phyloP scores from a whole-genome alignment of 176 grass and related monocot species.

The Thalia dealbata region DNA sequence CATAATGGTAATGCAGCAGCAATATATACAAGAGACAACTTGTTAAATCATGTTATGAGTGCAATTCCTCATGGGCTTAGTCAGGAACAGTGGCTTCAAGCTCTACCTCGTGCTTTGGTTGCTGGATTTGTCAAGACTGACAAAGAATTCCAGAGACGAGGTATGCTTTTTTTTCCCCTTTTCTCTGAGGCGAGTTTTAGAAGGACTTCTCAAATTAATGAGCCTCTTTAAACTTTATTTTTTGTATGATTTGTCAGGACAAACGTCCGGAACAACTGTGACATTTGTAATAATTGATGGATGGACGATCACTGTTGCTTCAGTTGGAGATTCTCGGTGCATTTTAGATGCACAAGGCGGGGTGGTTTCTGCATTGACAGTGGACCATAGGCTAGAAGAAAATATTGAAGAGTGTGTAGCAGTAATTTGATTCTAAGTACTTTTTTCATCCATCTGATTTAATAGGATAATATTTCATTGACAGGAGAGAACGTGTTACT shows the following conservation, averaged over 20 bases:
- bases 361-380: conserved; percentile 69
- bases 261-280: conserved; percentile 89
- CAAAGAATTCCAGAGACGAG: conserved; percentile 88
- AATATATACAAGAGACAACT: conserved; percentile 92
- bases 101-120: conserved; percentile 62
- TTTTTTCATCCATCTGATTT: not conserved
- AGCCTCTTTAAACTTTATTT: not conserved
- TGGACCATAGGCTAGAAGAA: conserved; percentile 93
- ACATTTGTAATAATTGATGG: conserved; percentile 96
- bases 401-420: conserved; percentile 87
- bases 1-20: conserved; percentile 88
- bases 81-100: conserved; percentile 79
- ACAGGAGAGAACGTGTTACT: conserved; percentile 87
- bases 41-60: conserved; percentile 71
- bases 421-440: not conserved
- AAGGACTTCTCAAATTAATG: not conserved
- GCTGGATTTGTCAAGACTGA: conserved; percentile 85
- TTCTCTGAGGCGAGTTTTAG: not conserved
- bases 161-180: conserved; percentile 20
- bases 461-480: not conserved
- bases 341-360: conserved; percentile 84
- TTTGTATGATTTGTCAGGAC: conserved; percentile 32
- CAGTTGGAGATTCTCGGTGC: conserved; percentile 87
- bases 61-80: conserved; percentile 58
- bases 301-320: conserved; percentile 92